These are phyloP conservation scores for Prunus mongolica DNA, from an alignment of 306 rosid species.

Conservation along the genomic window DNA sequence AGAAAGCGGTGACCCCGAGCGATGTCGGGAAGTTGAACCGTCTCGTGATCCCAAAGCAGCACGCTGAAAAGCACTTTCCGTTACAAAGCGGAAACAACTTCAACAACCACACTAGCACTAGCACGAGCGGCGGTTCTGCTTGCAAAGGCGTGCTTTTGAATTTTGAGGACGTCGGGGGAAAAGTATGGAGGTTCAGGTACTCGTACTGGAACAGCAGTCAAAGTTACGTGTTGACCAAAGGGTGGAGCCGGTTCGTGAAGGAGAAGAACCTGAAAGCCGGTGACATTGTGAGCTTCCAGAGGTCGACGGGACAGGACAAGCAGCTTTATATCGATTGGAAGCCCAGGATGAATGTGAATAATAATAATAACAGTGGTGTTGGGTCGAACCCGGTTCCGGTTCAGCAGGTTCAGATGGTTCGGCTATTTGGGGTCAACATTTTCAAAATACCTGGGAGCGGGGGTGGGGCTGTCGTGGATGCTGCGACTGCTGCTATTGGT, in stretches of 20 bases:
- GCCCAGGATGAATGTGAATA: slow-evolving; percentile 8
- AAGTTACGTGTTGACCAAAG: slow-evolving; percentile 88
- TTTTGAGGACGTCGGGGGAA: slow-evolving; percentile 87
- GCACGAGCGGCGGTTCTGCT: neutral
- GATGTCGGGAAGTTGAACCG: slow-evolving; percentile 92
- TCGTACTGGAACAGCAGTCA: slow-evolving; percentile 99
- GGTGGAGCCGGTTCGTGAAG: slow-evolving; percentile 98
- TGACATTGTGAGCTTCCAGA: slow-evolving; percentile 68
- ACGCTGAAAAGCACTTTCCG: slow-evolving; percentile 95
- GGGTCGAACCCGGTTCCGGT: slow-evolving; percentile 8
- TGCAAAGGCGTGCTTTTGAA: slow-evolving; percentile 64
- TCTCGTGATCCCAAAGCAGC: slow-evolving; percentile 88
- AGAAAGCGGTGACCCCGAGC: slow-evolving; percentile 89
- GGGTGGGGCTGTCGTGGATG: slow-evolving; percentile 4
- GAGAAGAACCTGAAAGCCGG: slow-evolving; percentile 90
- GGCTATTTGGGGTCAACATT: slow-evolving; percentile 93
- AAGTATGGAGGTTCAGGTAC: slow-evolving; percentile 94
- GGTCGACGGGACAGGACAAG: slow-evolving; percentile 67
- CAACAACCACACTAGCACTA: neutral
- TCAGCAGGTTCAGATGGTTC: slow-evolving; percentile 69
- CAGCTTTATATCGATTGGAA: slow-evolving; percentile 85
- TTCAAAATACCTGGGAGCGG: slow-evolving; percentile 47
- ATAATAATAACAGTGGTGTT: neutral
- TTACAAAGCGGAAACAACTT: slow-evolving; percentile 33
- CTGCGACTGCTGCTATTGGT: neutral